Conservation (phyloP, 1,284 basidiomycete genomes). For the Pseudozyma tsukubaensis region DNA sequence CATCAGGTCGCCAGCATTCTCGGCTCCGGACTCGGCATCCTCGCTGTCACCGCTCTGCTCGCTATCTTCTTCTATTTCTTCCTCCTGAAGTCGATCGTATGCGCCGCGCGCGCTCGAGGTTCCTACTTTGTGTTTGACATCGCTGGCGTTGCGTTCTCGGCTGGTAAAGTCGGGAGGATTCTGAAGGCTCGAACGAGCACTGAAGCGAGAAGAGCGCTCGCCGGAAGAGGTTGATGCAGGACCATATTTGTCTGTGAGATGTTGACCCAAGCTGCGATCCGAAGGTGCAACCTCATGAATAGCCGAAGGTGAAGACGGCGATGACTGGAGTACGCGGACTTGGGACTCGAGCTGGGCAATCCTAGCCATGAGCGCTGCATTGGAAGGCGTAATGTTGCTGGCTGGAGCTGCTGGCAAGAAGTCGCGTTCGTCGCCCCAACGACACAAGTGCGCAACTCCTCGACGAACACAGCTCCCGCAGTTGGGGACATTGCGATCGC, state of each 20-base stretch:
- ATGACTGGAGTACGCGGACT: slow-evolving; percentile 44
- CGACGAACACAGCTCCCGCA: slow-evolving; percentile 53
- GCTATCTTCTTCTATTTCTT: slow-evolving; percentile 27
- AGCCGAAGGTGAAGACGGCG: slow-evolving; percentile 20
- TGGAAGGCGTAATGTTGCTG: slow-evolving; percentile 46
- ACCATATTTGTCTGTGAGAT: slow-evolving; percentile 10
- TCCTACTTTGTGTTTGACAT: slow-evolving; percentile 1
- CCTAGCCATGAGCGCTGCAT: slow-evolving; percentile 52
- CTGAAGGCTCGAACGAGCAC: slow-evolving; percentile 22
- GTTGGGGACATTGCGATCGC: slow-evolving; percentile 57
- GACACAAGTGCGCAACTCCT: slow-evolving; percentile 54
- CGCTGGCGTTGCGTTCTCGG: slow-evolving; percentile 19
- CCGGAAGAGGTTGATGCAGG: slow-evolving; percentile 20
- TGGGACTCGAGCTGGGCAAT: slow-evolving; percentile 52
- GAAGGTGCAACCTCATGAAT: slow-evolving; percentile 14
- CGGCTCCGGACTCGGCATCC: slow-evolving; percentile 30
- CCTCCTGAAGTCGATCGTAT: neutral
- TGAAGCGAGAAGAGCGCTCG: slow-evolving; percentile 33
- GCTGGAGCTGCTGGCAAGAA: slow-evolving; percentile 27
- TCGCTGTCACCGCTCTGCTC: slow-evolving; percentile 43
- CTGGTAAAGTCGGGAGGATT: slow-evolving; percentile 41
- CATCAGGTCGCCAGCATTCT: slow-evolving; percentile 37
- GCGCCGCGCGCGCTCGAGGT: neutral
- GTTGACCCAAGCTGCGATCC: slow-evolving; percentile 19
- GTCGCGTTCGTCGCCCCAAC: slow-evolving; percentile 60